Base-by-base conservation (phyloP, 495 filamentous ascomycete genomes). In the Aspergillus saccharolyticus region DNA sequence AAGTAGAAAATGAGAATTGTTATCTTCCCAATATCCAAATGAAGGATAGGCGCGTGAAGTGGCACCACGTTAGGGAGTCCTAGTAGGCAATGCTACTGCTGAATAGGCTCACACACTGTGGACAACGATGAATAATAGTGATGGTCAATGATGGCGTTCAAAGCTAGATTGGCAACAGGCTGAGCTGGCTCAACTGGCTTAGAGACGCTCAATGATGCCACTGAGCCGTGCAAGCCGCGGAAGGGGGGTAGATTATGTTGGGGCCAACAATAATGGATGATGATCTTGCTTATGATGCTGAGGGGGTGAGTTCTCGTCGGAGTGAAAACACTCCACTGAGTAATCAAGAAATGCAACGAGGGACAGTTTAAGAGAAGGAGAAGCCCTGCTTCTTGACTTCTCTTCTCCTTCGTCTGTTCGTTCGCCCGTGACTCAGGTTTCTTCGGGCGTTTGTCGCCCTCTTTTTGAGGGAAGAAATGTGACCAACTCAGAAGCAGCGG, bases 151-250 rank as follows among this genome's bases (percentile, higher is more conserved):
- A 30, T 20, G 46, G 46, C 18, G 24, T 16, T 21, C 21, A 49
- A 20, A 22, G 18, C 16, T 17, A 49, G 33, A 20, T 4, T 39
- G 18, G 21, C 25, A 49, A n/a, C 51, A 14, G 3, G 16, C 9
- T 53, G 22, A n/a, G 16, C 15, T n/a, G 42, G 51, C 33, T 21
- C 16, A 56, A 49, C 18, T 22, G 19, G n/a, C 17, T 56, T 3
- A 28, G 58, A 54, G 49, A 57, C 46, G 55, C 62, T 64, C 22
- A 52, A 55, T 63, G 61, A 60, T 60, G 54, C 57, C 57, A 50
- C 52, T n/a, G 12, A 25, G 47, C 44, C 22, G 47, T 54, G n/a
- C 42, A 21, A 30, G n/a, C n/a, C n/a, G n/a, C n/a, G n/a, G 30
- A 42, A 21, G 47, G 7, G 24, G 30, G 30, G 28, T 39, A 4